Percentiles rank a stretch among this genome's conserved stretches.
These are phyloP conservation scores for Termitomyces eurrhizus DNA, from an alignment of 768 basidiomycete genomes.

Conservation along the genomic window DNA sequence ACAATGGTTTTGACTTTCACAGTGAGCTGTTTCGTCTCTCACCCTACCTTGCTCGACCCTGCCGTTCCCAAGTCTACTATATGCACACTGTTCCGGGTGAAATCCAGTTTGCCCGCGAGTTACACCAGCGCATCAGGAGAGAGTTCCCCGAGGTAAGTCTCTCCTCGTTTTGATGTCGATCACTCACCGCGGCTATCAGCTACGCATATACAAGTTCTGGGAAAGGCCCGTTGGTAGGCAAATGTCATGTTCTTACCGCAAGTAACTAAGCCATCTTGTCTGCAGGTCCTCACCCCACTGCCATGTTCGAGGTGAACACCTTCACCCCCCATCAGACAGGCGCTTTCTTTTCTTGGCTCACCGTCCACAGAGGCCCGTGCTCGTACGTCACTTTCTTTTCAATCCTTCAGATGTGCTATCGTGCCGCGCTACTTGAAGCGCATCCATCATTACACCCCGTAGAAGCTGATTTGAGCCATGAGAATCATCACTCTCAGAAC, in stretches of 20 bases:
- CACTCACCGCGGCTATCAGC: slow-evolving; percentile 28
- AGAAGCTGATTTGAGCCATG: background rate
- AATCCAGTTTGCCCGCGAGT: slow-evolving; percentile 42
- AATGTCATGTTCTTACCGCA: background rate
- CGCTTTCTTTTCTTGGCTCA: slow-evolving; percentile 63
- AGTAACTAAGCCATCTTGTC: background rate
- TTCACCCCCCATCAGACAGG: slow-evolving; percentile 68
- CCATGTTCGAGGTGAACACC: slow-evolving; percentile 72
- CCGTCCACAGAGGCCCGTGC: slow-evolving; percentile 64
- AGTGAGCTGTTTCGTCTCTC: slow-evolving; percentile 33
- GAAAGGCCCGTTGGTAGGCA: slow-evolving; percentile 55
- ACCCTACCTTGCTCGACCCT: background rate
- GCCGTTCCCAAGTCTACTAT: slow-evolving; percentile 51
- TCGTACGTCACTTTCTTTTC: slow-evolving; percentile 43
- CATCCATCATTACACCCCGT: no score
- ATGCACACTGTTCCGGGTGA: slow-evolving; percentile 42
- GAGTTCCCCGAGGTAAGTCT: slow-evolving; percentile 67
- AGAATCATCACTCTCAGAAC: background rate
- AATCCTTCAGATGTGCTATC: no score
- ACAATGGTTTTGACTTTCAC: slow-evolving; percentile 73
- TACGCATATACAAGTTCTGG: slow-evolving; percentile 60
- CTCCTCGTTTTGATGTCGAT: background rate
- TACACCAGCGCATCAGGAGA: slow-evolving; percentile 54
- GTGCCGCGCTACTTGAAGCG: no score
- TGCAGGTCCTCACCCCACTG: slow-evolving; percentile 59